phyloP scores from a whole-genome alignment of 2,329 filamentous ascomycete species.

The Cladorrhinum sp. region DNA sequence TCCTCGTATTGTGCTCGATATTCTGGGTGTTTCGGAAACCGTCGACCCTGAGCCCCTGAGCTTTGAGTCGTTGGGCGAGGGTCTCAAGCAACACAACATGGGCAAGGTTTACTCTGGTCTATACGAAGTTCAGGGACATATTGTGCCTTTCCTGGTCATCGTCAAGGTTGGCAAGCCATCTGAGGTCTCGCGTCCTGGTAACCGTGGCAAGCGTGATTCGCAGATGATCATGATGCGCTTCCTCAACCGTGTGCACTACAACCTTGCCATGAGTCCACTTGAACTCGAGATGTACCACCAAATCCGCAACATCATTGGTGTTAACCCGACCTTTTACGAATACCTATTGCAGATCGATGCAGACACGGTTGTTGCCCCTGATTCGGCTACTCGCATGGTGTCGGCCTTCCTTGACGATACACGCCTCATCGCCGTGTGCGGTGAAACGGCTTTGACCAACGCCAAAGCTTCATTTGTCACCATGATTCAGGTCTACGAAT shows the following conservation, averaged over 20 bases:
- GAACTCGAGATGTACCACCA: conserved; percentile 99
- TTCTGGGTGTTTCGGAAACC: conserved; percentile 88
- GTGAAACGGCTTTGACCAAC: conserved; percentile 91
- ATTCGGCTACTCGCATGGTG: conserved; percentile 90
- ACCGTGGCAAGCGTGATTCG: conserved; percentile 98
- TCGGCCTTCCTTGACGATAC: conserved; percentile 89
- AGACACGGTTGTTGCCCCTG: conserved; percentile 87
- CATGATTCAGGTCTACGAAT: conserved; percentile 99
- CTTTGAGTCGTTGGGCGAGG: conserved; percentile 94
- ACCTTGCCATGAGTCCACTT: conserved; percentile 89
- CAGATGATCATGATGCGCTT: conserved; percentile 99
- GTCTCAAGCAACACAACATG: conserved; percentile 98
- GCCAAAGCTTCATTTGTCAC: conserved; percentile 91
- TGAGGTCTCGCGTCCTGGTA: conserved; percentile 89
- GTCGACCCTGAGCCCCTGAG: conserved; percentile 94
- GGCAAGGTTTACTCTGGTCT: conserved; percentile 97
- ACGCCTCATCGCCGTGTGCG: conserved; percentile 87
- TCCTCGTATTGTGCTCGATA: conserved; percentile 92
- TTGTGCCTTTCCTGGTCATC: conserved; percentile 93
- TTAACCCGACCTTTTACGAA: conserved; percentile 98
- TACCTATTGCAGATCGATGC: conserved; percentile 96
- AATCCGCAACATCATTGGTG: conserved; percentile 96
- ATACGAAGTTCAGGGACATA: conserved; percentile 96
- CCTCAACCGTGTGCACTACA: conserved; percentile 98
- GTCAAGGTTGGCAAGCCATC: conserved; percentile 98